Percentiles rank a stretch among this genome's conserved stretches.
phyloP scores from a whole-genome alignment of 2,329 filamentous ascomycete genomes.

The Ascocoryne sarcoides region DNA sequence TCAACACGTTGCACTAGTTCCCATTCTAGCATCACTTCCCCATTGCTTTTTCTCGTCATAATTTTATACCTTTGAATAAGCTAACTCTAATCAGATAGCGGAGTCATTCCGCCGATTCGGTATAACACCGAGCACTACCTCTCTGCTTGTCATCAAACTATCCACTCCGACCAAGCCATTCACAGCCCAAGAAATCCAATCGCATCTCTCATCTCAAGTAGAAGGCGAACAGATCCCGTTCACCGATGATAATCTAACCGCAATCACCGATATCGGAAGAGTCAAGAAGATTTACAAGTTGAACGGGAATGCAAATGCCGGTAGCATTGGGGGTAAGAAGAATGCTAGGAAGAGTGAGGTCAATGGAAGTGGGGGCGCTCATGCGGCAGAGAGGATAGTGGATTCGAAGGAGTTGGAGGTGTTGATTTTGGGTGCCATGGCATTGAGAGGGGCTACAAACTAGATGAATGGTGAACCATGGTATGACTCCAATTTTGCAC shows the following conservation, averaged over 20 bases:
- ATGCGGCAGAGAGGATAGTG: conserved; percentile 24
- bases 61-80: too few relatives aligned
- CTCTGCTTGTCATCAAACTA: conserved; percentile 77
- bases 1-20: too few relatives aligned
- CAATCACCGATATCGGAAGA: conserved; percentile 54
- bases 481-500: too few relatives aligned
- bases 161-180: conserved; percentile 41
- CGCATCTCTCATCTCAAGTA: conserved; percentile 54
- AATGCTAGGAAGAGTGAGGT: conserved; percentile 6
- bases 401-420: conserved; percentile 53
- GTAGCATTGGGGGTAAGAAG: conserved; percentile 25
- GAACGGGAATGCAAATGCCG: conserved; percentile 51
- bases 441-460: conserved; percentile 50
- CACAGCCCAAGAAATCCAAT: conserved; percentile 39
- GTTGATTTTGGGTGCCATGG: conserved; percentile 68
- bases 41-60: too few relatives aligned
- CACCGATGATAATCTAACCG: conserved; percentile 52
- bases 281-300: conserved; percentile 85
- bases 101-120: conserved; percentile 88
- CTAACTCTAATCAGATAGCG: conserved; percentile 56
- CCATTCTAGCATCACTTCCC: too few relatives aligned
- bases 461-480: too few relatives aligned
- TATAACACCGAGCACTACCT: conserved; percentile 58
- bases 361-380: conserved; percentile 8
- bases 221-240: conserved; percentile 52